Conservation (phyloP, 306 rosid species). For the Trifolium pratense region DNA sequence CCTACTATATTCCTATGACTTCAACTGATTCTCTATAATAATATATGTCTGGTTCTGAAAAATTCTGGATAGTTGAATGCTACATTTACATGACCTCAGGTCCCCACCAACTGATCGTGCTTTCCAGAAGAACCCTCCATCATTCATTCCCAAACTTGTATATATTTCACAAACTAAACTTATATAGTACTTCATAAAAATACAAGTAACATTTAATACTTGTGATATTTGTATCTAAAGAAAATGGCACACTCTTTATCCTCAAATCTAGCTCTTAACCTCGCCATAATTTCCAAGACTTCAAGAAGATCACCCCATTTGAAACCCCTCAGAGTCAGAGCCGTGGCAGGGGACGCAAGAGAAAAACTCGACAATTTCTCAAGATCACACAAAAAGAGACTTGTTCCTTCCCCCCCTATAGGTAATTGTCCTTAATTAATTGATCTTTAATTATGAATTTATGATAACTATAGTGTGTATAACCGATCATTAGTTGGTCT, state of each 20-base stretch:
- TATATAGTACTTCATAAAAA: background rate
- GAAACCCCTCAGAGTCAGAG: slow-evolving; percentile 51
- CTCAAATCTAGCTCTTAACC: slow-evolving; percentile 29
- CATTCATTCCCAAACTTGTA: background rate
- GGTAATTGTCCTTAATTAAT: too few species aligned
- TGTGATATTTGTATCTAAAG: background rate
- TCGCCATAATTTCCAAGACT: background rate
- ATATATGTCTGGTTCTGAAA: slow-evolving; percentile 40
- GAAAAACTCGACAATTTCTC: slow-evolving; percentile 59
- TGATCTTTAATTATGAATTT: too few species aligned
- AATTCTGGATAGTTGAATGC: slow-evolving; percentile 30
- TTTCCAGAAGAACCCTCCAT: slow-evolving; percentile 48
- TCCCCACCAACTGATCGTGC: background rate
- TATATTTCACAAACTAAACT: background rate
- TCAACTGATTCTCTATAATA: background rate
- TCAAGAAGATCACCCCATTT: slow-evolving; percentile 8
- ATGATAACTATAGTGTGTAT: too few species aligned
- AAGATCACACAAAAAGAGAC: too few species aligned
- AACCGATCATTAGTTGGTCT: too few species aligned
- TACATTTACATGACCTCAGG: background rate
- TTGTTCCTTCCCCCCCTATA: slow-evolving; percentile 51
- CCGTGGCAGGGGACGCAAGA: slow-evolving; percentile 58
- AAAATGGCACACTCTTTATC: slow-evolving; percentile 50
- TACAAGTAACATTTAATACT: background rate
- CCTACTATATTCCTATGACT: background rate